A percentile compares a stretch with the other conserved stretches of the same genome.
These are phyloP conservation scores for Podaxis pistillaris DNA, from an alignment of 768 basidiomycete species.

Conservation along the genomic window DNA sequence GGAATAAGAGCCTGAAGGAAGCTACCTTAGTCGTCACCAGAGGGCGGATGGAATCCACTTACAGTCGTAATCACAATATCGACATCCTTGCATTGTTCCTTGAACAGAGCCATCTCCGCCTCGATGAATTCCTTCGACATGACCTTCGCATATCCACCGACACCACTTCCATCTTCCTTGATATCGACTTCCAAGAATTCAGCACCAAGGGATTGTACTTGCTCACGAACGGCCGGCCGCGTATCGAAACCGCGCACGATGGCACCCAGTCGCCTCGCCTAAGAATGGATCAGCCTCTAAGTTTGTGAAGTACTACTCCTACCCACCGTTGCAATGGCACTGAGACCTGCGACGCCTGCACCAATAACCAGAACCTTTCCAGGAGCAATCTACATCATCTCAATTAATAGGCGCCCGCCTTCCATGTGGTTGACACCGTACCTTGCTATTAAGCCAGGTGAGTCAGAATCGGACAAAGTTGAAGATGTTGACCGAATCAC, in stretches of 20 bases:
- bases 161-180: constrained; percentile 79
- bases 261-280: constrained; percentile 83
- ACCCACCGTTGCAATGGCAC: constrained; percentile 78
- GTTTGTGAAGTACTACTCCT: neutral
- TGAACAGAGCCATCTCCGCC: constrained; percentile 85
- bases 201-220: constrained; percentile 86
- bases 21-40: neutral
- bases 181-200: constrained; percentile 85
- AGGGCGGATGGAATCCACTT: constrained; percentile 18
- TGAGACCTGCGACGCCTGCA: constrained; percentile 85
- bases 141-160: constrained; percentile 84
- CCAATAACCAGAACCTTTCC: constrained; percentile 87
- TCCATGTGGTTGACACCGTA: constrained; percentile 12
- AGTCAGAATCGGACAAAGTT: neutral
- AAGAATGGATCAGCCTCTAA: neutral
- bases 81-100: constrained; percentile 86
- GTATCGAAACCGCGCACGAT: constrained; percentile 90
- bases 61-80: constrained; percentile 88
- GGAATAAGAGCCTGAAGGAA: constrained; percentile 70
- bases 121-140: constrained; percentile 91
- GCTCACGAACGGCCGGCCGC: constrained; percentile 80
- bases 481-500: constrained; percentile 24
- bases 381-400: constrained; percentile 63
- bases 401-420: neutral
- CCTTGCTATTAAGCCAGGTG: constrained; percentile 28